Evolutionary conservation across 1,139 yeast genomes (phyloP), one percentile per base, ranked within the genome.

Genomic region (Geotrichum aggregatum): DNA sequence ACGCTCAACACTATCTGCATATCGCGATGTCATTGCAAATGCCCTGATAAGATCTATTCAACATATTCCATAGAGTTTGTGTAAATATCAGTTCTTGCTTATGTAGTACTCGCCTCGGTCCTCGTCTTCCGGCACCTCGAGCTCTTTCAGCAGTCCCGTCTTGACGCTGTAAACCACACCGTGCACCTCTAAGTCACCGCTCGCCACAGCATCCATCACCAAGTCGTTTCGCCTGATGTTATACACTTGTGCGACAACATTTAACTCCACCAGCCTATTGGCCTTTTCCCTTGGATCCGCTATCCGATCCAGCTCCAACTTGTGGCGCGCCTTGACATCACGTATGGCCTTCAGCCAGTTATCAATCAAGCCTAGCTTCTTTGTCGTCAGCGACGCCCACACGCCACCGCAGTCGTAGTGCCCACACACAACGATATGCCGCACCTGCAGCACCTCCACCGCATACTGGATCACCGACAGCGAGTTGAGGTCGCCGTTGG

Each of bases 371-470:
- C 87, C 87, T 46, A 87, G 76, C 57, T 79, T 78, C 61, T 83
- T 81, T 56, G 81, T 77, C 4, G 84, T 77, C 54, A 92, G 71
- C 16, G 95, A 84, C 22, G 96, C 92, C 83, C 91, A 84, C 54
- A 89, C 82, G 31, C 98, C 98, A 49, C 98, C 98, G 74, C 98
- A 92, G 70, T 89, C 96, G 34, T 95, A 87, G 72, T 92, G 98
- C n/a, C 98, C 98, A 70, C 97, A 89, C 8, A 92, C 87, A 54
- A 92, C 78, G 55, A 92, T 82, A 64, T 87, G 88, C 60, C 77
- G 78, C 35, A 94, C 95, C 65, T 87, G 84, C 58, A 92, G 76
- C 18, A 85, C 91, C 63, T 88, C 92, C 58, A 92, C 81, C 1
- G 97, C 96, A 64, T 89, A 88, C 67, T 92, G 97, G 43, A 92